phyloP scores from a whole-genome alignment of 129 eudicot genomes.

The Helichrysum umbraculigerum region DNA sequence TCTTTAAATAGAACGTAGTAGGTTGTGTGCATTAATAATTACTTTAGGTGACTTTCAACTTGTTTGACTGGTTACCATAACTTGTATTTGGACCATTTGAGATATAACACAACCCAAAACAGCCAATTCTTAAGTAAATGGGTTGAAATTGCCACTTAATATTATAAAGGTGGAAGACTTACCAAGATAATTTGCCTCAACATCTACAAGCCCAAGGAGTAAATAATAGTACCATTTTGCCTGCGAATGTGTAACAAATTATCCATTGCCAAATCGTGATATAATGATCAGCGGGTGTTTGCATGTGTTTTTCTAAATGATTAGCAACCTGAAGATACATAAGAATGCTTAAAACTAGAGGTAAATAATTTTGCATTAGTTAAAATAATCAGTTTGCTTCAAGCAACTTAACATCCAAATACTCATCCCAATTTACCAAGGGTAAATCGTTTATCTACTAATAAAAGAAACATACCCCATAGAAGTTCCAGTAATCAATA shows the following conservation, averaged over 20 bases:
- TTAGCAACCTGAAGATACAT: background rate
- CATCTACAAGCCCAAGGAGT: conserved; percentile 83
- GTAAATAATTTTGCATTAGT: background rate
- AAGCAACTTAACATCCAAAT: background rate
- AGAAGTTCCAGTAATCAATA: background rate
- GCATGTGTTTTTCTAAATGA: background rate
- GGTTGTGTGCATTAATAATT: background rate
- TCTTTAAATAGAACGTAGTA: background rate
- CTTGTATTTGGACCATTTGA: background rate
- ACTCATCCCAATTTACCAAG: background rate
- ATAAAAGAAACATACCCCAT: background rate
- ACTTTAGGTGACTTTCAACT: background rate
- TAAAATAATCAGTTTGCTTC: background rate
- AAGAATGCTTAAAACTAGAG: background rate
- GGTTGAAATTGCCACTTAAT: background rate
- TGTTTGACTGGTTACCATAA: background rate
- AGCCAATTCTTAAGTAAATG: background rate
- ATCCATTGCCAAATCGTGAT: background rate
- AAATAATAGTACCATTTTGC: conserved; percentile 88
- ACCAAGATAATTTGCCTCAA: conserved; percentile 95
- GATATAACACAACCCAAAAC: background rate
- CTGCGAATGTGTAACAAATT: conserved; percentile 42
- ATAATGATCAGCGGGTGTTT: background rate
- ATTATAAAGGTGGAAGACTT: conserved; percentile 22
- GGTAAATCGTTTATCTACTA: background rate